A percentile compares a stretch with the other conserved stretches of the same genome.
Evolutionary conservation across 2,329 filamentous ascomycete species (phyloP).

Genomic region (Venturia carpophila): DNA sequence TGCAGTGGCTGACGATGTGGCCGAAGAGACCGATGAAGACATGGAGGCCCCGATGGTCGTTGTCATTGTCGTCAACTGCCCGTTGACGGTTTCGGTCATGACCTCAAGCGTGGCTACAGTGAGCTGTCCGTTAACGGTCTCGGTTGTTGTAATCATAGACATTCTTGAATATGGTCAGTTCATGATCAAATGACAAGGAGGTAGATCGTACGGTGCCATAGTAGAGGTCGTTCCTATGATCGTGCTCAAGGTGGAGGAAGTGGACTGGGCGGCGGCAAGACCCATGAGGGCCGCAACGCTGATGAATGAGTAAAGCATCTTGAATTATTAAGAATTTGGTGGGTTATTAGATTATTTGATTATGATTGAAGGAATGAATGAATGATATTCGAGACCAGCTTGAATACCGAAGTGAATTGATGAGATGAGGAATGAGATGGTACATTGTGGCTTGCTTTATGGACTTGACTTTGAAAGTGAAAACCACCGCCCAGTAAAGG

Average conservation of each 20-base stretch:
- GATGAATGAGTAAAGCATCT: constrained; percentile 10
- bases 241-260: background rate
- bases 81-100: constrained; percentile 6
- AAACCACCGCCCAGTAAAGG: background rate
- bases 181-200: background rate
- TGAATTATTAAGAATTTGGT: background rate
- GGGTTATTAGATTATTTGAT: background rate
- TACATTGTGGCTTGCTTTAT: background rate
- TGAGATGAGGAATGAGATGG: background rate
- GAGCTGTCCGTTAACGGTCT: background rate
- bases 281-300: background rate
- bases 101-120: constrained; percentile 1
- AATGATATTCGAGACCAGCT: constrained; percentile 10
- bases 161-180: background rate
- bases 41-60: background rate
- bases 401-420: background rate
- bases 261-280: background rate
- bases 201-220: background rate
- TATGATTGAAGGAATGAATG: constrained; percentile 1
- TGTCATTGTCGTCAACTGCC: background rate
- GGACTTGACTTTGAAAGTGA: background rate
- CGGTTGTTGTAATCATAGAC: constrained; percentile 9
- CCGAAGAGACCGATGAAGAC: background rate
- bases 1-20: background rate
- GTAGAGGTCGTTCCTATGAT: background rate